Conservation (phyloP, 2,329 filamentous ascomycete genomes). For the Claviceps sp. region DNA sequence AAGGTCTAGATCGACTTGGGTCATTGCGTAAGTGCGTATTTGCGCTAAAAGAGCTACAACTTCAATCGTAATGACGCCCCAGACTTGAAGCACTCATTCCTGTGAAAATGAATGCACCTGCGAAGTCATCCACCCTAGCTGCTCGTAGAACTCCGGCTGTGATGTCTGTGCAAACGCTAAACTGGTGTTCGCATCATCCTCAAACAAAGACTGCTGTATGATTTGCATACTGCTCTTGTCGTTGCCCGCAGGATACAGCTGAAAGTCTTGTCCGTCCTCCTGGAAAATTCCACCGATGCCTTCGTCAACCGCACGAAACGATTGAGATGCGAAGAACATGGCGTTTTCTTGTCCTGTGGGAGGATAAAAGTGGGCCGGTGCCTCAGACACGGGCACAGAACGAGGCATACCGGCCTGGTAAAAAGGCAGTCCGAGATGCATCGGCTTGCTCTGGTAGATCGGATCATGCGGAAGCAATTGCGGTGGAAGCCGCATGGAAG, state of each 20-base stretch:
- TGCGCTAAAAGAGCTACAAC: no score
- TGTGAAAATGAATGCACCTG: constrained; percentile 1
- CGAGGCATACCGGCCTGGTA: constrained; percentile 16
- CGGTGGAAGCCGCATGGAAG: constrained; percentile 41
- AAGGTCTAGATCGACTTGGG: no score
- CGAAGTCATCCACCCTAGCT: constrained; percentile 27
- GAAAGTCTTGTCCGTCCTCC: constrained; percentile 46
- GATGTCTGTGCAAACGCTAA: constrained; percentile 38
- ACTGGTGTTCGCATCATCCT: constrained; percentile 35
- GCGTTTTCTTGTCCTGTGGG: constrained; percentile 54
- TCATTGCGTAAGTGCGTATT: no score
- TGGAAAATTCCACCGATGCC: constrained; percentile 43
- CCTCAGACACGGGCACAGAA: constrained; percentile 8
- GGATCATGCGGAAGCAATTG: constrained; percentile 24
- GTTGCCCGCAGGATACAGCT: constrained; percentile 38
- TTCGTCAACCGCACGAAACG: constrained; percentile 50
- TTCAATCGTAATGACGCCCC: no score
- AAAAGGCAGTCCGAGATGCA: constrained; percentile 27
- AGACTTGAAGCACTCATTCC: not conserved
- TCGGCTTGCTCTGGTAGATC: constrained; percentile 30
- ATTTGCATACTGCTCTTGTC: constrained; percentile 28
- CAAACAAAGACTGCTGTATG: constrained; percentile 36
- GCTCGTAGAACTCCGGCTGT: constrained; percentile 36
- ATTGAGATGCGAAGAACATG: constrained; percentile 56
- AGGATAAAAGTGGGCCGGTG: constrained; percentile 49